Percentiles rank a stretch among this genome's conserved stretches.
phyloP scores from a whole-genome alignment of 1,284 basidiomycete genomes.

The Ustilago vetiveriae region DNA sequence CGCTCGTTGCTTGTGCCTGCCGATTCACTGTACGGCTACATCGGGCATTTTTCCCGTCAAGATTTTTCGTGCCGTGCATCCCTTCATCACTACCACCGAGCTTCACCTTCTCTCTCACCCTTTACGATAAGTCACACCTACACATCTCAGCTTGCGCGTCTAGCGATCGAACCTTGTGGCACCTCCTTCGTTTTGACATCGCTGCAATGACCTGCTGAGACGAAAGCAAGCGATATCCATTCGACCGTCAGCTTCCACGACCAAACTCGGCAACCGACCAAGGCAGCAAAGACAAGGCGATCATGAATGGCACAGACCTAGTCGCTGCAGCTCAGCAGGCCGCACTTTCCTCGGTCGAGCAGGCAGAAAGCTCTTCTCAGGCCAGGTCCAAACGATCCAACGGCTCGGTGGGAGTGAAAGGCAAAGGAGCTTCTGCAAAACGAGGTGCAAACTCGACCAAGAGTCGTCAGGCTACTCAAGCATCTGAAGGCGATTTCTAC shows the following conservation, averaged over 20 bases:
- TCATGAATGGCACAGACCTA: conserved; percentile 15
- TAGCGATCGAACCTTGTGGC: no score
- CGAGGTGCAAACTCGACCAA: neutral
- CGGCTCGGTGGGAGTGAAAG: no score
- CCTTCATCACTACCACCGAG: neutral
- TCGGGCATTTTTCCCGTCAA: conserved; percentile 7
- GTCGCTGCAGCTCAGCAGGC: conserved; percentile 18
- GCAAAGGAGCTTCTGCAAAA: neutral
- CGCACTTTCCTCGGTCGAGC: conserved; percentile 7
- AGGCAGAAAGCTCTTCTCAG: conserved; percentile 1
- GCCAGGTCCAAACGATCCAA: no score
- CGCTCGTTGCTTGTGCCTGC: neutral
- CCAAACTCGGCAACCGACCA: no score
- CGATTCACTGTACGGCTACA: neutral
- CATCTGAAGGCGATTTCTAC: neutral
- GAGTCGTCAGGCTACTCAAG: neutral
- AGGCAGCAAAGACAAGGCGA: neutral
- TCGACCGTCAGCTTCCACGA: no score
- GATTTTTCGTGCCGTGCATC: neutral
- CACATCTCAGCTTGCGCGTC: no score
- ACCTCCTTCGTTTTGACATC: no score
- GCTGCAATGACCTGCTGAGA: conserved; percentile 9
- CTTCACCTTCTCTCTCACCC: no score
- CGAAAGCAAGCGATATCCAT: neutral
- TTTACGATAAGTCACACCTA: no score